Percentiles rank a stretch among this genome's conserved stretches.
Evolutionary conservation across 805 yeast genomes (phyloP).

Genomic region (Candida methanosorbosa): DNA sequence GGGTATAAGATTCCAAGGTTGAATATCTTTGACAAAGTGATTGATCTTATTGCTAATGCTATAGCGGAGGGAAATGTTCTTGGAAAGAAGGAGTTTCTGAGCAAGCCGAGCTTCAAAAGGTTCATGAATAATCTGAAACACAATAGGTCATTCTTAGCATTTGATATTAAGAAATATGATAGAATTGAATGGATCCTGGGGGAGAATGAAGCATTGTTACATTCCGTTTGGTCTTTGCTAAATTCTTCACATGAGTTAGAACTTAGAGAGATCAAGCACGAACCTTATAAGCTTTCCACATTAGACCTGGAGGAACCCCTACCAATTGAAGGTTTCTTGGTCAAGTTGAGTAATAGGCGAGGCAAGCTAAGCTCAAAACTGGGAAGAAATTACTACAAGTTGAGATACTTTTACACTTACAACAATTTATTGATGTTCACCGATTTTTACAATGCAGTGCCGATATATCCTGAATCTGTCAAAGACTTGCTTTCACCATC

Average conservation of each 20-base stretch:
- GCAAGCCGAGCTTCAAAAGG: background rate
- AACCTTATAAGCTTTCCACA: conserved; percentile 24
- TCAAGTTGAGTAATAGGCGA: conserved; percentile 41
- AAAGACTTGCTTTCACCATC: conserved; percentile 23
- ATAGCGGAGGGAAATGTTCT: background rate
- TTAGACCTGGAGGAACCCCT: conserved; percentile 43
- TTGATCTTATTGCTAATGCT: conserved; percentile 23
- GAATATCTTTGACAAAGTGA: conserved; percentile 28
- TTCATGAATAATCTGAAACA: conserved; percentile 14
- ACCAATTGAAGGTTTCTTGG: conserved; percentile 77
- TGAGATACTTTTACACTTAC: conserved; percentile 56
- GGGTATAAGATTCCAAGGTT: conserved; percentile 19
- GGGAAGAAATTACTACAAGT: conserved; percentile 35
- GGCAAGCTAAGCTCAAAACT: conserved; percentile 27
- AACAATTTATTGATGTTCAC: conserved; percentile 55
- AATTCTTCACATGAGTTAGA: conserved; percentile 48
- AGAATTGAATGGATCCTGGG: conserved; percentile 63
- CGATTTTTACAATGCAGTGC: conserved; percentile 45
- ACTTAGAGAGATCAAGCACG: conserved; percentile 38
- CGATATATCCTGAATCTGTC: conserved; percentile 36
- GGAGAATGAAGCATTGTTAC: conserved; percentile 31
- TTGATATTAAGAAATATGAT: conserved; percentile 63
- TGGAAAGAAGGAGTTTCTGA: conserved; percentile 1
- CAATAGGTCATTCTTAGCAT: conserved; percentile 19
- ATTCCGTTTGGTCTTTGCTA: conserved; percentile 34